Percentiles rank a stretch among this genome's conserved stretches.
Conservation (phyloP, 148 eudicot species). For the Pouteria glomerata region DNA sequence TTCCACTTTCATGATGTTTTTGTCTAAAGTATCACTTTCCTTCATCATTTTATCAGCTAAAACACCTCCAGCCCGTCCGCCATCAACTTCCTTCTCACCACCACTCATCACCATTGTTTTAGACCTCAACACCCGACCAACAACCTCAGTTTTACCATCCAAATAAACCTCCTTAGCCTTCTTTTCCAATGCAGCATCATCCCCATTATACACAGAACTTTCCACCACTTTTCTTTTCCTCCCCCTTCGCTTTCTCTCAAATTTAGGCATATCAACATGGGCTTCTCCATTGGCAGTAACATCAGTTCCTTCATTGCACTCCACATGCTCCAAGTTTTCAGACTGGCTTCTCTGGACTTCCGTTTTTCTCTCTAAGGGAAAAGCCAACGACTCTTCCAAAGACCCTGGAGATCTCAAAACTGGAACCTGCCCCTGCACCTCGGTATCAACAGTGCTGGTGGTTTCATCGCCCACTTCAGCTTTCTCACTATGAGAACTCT, state of each 20-base stretch:
- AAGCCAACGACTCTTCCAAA: neutral
- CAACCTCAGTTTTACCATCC: constrained; percentile 9
- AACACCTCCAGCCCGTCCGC: neutral
- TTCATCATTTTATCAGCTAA: constrained; percentile 23
- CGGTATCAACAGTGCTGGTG: neutral
- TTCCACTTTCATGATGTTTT: neutral
- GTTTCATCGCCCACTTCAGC: neutral
- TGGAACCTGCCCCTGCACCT: neutral
- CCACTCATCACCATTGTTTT: constrained; percentile 3
- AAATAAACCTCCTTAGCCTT: constrained; percentile 15
- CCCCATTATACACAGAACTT: constrained; percentile 10
- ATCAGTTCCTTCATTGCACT: constrained; percentile 14
- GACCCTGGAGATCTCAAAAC: neutral
- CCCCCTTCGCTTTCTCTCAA: constrained; percentile 14
- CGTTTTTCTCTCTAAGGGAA: neutral
- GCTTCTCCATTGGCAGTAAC: neutral
- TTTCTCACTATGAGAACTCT: constrained; percentile 7
- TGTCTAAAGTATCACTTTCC: constrained; percentile 12
- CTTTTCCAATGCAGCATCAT: constrained; percentile 7
- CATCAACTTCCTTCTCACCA: constrained; percentile 17
- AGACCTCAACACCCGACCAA: constrained; percentile 17
- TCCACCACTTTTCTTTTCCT: constrained; percentile 27
- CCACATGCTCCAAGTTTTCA: constrained; percentile 7
- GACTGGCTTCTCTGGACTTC: constrained; percentile 3
- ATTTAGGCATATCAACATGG: neutral